Evolutionary conservation across 495 filamentous ascomycete species (phyloP), one percentile per base, ranked within the genome.

Genomic region (Chlorociboria aeruginascens): DNA sequence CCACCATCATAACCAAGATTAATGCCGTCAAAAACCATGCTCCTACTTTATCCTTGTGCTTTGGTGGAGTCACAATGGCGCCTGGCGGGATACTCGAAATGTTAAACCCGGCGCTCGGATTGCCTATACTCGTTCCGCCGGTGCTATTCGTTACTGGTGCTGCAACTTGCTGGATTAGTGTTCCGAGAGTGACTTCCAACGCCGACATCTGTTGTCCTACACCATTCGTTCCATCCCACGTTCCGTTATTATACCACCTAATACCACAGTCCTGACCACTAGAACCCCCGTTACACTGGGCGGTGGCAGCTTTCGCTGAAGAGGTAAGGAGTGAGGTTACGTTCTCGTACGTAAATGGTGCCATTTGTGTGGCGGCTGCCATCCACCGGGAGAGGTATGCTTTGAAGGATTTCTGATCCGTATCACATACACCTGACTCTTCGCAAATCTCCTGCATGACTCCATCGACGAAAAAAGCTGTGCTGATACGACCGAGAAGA

Each of bases 341-440:
- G 74, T 3, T 69, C 32, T 66, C 55, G 34, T 66, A 59, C 8
- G 73, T 72, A 6, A 78, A 69, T 53, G 56, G 79, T 73, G 34
- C 49, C 50, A 32, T 71, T 73, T 35, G 78, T 78, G 3, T 64
- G 6, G 82, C 71, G 9, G 73, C 68, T 31, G 77, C 78, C 57
- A 88, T 74, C 73, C 85, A 92, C n/a, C 80, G 76, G 8, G 82
- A 67, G 16, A 89, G 71, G 55, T 86, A 85, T 30, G 78, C 83
- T 63, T 92, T 92, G 74, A 89, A 92, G 31, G 79, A 77, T 43
- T 77, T 76, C 68, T 84, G 80, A 57, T 92, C 85, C 48, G 69
- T 62, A 58, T 82, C 74, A 63, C 82, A 84, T 9, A 28, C 7
- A 20, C 13, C 38, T 2, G n/a, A 7, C 9, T 30, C 49, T 70